Base-by-base conservation (phyloP, 1,139 yeast genomes). In the Meyerozyma smithsonii region DNA sequence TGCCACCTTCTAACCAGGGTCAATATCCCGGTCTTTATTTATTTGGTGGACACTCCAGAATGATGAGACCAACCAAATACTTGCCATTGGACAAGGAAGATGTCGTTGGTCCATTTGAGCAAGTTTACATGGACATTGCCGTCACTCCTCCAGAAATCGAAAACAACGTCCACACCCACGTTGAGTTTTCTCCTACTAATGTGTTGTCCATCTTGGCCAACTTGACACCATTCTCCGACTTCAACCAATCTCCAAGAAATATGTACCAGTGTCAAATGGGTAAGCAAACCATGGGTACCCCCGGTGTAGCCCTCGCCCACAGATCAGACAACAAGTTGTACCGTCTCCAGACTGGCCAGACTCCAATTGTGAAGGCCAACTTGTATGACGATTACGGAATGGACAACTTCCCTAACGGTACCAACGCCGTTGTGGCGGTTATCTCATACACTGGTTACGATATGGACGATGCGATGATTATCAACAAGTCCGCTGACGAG, bases 211-310 rank as follows among this genome's bases (percentile, higher is more conserved):
- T 92, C 52, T 73, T 92, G 64, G 97, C 97, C 47, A 92, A 92
- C 64, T 74, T 92, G 70, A 92, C 98, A 1, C 98, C 98, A 50
- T 92, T 88, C 61, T 90, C 97, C 1, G 98, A 92, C 65, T 94
- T 92, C 71, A 92, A 92, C 65, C 99, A 92, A 72, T 89, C 97
- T 26, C 99, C 99, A 56, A 85, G 99, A 81, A 92, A 92, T 63
- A 92, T 94, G 98, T 92, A 92, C 63, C 99, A 92, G 70, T 92
- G 99, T 72, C 98, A 94, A 76, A 92, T 92, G 99, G 98, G 97
- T 79, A 92, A 92, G 69, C 99, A 92, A 73, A 92, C 99, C 18
- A 92, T 92, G 98, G 99, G 99, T 67, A 92, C 98, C 4, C 98
- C 98, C 7, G 97, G 97, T 68, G 96, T 92, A 43, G 97, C 96